Evolutionary conservation across 2,329 filamentous ascomycete genomes (phyloP).

Genomic region (Epichloe elymi): DNA sequence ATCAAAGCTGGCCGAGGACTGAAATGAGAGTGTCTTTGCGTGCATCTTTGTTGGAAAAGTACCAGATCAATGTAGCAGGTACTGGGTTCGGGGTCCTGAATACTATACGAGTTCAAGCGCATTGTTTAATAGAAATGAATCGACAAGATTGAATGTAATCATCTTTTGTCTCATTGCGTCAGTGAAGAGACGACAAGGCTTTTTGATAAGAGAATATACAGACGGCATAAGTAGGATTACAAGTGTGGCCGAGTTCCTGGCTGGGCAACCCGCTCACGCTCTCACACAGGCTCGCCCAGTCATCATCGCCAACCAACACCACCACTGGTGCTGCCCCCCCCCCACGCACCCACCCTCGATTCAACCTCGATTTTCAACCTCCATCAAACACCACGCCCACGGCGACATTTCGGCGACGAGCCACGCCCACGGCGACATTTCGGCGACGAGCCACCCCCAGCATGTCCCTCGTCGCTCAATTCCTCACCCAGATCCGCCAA

Average conservation of each 20-base stretch:
- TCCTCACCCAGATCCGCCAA: slow-evolving; percentile 48
- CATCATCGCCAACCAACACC: too few species aligned
- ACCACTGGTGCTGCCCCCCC: too few species aligned
- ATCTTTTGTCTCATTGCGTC: background rate
- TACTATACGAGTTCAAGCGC: background rate
- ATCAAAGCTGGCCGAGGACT: background rate
- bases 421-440: slow-evolving; percentile 1
- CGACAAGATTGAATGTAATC: background rate
- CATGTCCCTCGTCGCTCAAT: slow-evolving; percentile 55
- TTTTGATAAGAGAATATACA: too few species aligned
- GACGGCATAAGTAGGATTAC: too few species aligned
- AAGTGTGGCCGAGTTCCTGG: too few species aligned
- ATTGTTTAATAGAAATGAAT: background rate
- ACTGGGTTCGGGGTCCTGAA: background rate
- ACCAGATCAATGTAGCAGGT: background rate
- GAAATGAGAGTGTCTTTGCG: background rate
- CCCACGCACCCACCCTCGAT: too few species aligned
- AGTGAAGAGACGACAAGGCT: too few species aligned
- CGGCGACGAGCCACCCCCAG: slow-evolving; percentile 1
- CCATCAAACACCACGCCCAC: background rate
- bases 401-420: slow-evolving; percentile 4
- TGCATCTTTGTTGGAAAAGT: background rate
- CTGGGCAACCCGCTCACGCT: too few species aligned
- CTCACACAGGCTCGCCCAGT: too few species aligned
- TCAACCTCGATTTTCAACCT: too few species aligned